phyloP scores from a whole-genome alignment of 106 monocot genomes.

The Dendrobium huoshanense region DNA sequence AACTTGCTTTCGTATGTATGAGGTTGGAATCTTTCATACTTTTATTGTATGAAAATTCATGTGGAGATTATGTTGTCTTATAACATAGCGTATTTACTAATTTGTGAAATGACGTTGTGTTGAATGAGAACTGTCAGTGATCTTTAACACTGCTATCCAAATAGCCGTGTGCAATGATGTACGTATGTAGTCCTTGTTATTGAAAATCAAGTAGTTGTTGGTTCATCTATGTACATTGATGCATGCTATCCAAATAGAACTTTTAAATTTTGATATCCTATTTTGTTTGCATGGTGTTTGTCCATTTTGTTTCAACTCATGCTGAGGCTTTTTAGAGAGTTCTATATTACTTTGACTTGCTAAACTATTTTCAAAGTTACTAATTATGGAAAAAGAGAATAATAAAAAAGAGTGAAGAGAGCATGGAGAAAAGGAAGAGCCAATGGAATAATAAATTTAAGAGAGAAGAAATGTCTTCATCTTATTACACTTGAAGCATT shows the following conservation, averaged over 20 bases:
- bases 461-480: background rate
- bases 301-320: background rate
- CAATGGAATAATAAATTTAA: background rate
- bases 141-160: background rate
- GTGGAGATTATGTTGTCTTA: background rate
- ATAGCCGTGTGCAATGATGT: too few species aligned
- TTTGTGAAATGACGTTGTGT: background rate
- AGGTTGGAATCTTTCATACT: conserved; percentile 14
- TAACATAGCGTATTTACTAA: background rate
- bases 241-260: too few species aligned
- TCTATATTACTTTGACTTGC: background rate
- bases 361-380: background rate
- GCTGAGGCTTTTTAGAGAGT: background rate
- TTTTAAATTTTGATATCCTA: background rate
- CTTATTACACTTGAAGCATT: background rate
- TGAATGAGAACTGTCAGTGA: background rate
- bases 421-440: background rate
- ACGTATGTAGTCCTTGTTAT: too few species aligned
- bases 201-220: too few species aligned
- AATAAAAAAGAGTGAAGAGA: background rate
- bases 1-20: conserved; percentile 60
- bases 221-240: too few species aligned
- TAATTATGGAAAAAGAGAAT: background rate
- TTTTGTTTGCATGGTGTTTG: background rate
- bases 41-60: background rate